Evolutionary conservation across 1,139 yeast species (phyloP).

Genomic region (Blastobotrys malaysiensis): DNA sequence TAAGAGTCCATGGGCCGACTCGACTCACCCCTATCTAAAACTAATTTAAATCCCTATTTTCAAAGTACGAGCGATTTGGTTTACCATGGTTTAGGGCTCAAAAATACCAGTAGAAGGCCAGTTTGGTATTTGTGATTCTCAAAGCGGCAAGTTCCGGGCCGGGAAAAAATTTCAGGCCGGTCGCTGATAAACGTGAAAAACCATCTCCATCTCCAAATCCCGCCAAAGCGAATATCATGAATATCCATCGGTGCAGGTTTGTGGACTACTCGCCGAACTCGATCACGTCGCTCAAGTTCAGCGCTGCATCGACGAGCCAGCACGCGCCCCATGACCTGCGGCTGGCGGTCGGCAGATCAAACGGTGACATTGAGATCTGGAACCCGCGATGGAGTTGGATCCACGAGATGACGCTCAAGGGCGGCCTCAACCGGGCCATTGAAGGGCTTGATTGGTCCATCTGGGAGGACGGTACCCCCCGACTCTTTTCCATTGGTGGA

Average conservation of each 20-base stretch:
- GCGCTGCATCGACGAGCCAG: constrained; percentile 52
- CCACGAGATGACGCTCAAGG: constrained; percentile 58
- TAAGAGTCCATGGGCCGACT: no score
- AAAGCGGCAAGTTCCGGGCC: neutral
- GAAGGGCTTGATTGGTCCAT: constrained; percentile 84
- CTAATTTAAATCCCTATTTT: no score
- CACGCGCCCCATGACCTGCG: constrained; percentile 60
- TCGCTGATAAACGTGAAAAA: neutral
- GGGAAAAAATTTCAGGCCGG: neutral
- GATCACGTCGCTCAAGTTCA: constrained; percentile 77
- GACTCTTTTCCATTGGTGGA: constrained; percentile 91
- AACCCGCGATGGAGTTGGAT: constrained; percentile 66
- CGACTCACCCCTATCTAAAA: no score
- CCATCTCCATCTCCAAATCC: neutral
- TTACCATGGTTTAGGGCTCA: no score
- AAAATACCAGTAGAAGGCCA: neutral
- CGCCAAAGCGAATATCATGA: constrained; percentile 39
- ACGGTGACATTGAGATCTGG: constrained; percentile 97
- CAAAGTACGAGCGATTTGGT: neutral
- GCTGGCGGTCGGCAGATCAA: constrained; percentile 86
- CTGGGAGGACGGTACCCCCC: constrained; percentile 44
- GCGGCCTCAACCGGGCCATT: constrained; percentile 76
- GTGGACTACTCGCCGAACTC: constrained; percentile 86
- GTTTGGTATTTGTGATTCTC: neutral
- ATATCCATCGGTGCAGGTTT: constrained; percentile 87